These are phyloP conservation scores for Histomonas meleagridis DNA, from an alignment of 208 protist genomes.

Conservation along the genomic window DNA sequence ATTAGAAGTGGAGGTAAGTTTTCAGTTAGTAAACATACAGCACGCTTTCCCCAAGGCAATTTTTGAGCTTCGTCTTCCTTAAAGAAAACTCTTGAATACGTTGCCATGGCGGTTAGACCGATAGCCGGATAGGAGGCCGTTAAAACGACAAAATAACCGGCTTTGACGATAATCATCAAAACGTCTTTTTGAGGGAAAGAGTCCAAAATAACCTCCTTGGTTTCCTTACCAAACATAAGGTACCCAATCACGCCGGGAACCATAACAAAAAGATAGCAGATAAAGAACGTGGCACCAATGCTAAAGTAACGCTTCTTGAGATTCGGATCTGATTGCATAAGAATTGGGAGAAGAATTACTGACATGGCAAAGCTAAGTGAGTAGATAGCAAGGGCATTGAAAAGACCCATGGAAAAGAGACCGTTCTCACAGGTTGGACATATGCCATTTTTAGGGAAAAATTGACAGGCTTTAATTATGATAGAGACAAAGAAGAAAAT, in stretches of 20 bases:
- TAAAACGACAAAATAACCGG: not conserved
- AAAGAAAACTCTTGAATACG: not conserved
- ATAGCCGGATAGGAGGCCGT: not conserved
- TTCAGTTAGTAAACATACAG: not conserved
- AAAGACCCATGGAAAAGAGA: not conserved
- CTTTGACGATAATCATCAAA: not conserved
- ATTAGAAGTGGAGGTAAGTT: not conserved
- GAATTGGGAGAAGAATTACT: not conserved
- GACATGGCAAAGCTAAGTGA: not conserved
- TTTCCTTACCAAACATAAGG: not conserved
- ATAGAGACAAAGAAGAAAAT: not conserved
- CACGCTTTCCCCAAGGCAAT: not conserved
- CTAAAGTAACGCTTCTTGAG: not conserved
- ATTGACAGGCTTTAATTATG: not conserved
- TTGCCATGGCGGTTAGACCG: not conserved
- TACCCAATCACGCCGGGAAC: slow-evolving; percentile 1
- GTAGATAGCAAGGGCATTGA: not conserved
- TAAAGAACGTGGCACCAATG: not conserved
- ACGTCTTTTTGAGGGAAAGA: not conserved
- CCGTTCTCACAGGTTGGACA: not conserved
- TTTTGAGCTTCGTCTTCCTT: not conserved
- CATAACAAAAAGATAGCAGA: not conserved
- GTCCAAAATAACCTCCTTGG: not conserved
- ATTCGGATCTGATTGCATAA: not conserved
- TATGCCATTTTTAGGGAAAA: not conserved